Evolutionary conservation across 306 rosid species (phyloP), one percentile per base, ranked within the genome.

Genomic region (Luffa aegyptiaca): DNA sequence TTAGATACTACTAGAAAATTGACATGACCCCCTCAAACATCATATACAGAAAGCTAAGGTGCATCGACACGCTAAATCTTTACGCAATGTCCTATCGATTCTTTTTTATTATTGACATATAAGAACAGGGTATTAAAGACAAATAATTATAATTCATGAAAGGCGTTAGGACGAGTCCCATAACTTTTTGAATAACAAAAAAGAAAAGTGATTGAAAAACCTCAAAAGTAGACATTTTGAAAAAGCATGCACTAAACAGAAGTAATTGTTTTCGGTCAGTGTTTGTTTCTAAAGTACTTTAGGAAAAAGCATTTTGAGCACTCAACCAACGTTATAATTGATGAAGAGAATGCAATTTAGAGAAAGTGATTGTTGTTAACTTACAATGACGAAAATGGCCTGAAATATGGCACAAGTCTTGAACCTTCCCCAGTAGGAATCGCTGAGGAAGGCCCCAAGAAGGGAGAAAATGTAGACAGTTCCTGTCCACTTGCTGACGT

Each of bases 361-460:
- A 13, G 14, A 26, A 31, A 36, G 79, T 35, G 63, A 8, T 49
- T 49, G 39, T 17, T 33, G 37, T 35, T 1, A 33, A 80, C 96
- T 87, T 89, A 93, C 93, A 41, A 87, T 4, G 80, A 93, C 87
- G 79, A 91, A 90, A 57, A 91, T 88, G 82, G 80, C 78, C 52
- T 91, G 97, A 83, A 92, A 92, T 52, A 92, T 18, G 17, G 90
- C 93, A 73, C 97, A 90, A 46, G 95, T 89, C 64, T 65, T 86
- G 86, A 80, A 92, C 74, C 97, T 91, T 3, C 97, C 97, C 91
- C 85, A 91, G 79, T 93, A 93, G 0, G 96, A 87, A 62, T 93
- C 96, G 59, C 97, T 91, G 0, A 93, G 96, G 86, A 93, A 89
- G 16, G 97, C 97, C 14, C 97, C 97, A 39, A 93, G 85, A 69